Conservation (phyloP, 495 filamentous ascomycete genomes). For the Chaetomium tenue region DNA sequence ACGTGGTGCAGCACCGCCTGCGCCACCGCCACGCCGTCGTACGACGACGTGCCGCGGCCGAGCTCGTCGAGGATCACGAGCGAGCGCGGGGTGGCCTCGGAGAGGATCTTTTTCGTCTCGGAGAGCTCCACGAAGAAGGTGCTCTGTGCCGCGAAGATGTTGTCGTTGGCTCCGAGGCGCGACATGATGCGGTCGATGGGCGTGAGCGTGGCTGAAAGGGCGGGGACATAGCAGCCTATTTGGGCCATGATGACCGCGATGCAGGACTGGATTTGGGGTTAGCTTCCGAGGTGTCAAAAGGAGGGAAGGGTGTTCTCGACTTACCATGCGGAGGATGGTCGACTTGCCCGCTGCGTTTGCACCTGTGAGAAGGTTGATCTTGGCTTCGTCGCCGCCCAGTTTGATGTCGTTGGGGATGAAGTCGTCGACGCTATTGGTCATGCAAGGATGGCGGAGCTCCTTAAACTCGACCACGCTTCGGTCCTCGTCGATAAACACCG, state of each 20-base stretch:
- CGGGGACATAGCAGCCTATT: slow-evolving; percentile 90
- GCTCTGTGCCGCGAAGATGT: slow-evolving; percentile 96
- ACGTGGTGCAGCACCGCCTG: slow-evolving; percentile 95
- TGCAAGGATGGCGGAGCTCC: slow-evolving; percentile 92
- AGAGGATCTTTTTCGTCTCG: slow-evolving; percentile 97
- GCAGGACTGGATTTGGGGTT: slow-evolving; percentile 56
- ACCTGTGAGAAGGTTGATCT: slow-evolving; percentile 90
- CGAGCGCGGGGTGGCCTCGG: slow-evolving; percentile 89
- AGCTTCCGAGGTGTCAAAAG: slow-evolving; percentile 20
- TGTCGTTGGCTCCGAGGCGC: slow-evolving; percentile 95
- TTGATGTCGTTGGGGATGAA: slow-evolving; percentile 97
- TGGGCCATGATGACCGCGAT: slow-evolving; percentile 98
- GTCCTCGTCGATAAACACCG: slow-evolving; percentile 77
- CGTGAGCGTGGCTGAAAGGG: slow-evolving; percentile 77
- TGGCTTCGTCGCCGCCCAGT: slow-evolving; percentile 75
- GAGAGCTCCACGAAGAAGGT: slow-evolving; percentile 98
- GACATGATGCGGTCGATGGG: slow-evolving; percentile 98
- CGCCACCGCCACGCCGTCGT: slow-evolving; percentile 94
- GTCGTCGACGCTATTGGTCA: slow-evolving; percentile 80
- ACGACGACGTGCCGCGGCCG: slow-evolving; percentile 87
- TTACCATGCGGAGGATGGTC: slow-evolving; percentile 93
- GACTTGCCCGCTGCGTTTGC: slow-evolving; percentile 99
- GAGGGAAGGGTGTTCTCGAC: slow-evolving; percentile 25
- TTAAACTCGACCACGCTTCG: slow-evolving; percentile 85
- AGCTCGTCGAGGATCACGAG: slow-evolving; percentile 98